Conservation (phyloP, 257 asterid species). For the Solanum pimpinellifolium region DNA sequence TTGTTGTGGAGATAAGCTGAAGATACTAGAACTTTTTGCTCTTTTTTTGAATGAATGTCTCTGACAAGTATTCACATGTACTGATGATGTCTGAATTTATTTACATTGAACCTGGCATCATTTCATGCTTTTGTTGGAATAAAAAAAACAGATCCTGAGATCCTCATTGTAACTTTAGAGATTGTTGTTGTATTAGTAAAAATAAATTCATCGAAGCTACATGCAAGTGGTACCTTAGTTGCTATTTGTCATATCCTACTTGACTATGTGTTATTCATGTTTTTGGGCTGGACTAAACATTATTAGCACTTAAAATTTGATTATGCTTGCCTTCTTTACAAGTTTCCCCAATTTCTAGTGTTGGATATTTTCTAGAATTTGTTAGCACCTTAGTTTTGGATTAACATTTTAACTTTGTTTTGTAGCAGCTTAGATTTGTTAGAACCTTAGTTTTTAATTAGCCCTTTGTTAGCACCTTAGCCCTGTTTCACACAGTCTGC, state of each 20-base stretch:
- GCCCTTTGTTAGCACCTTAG: too few species aligned
- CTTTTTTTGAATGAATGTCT: background rate
- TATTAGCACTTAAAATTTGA: too few species aligned
- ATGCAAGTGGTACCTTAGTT: slow-evolving; percentile 84
- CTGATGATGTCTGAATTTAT: background rate
- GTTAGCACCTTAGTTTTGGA: too few species aligned
- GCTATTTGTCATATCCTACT: slow-evolving; percentile 68
- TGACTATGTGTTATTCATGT: too few species aligned
- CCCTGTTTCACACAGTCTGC: too few species aligned
- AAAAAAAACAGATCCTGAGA: slow-evolving; percentile 66
- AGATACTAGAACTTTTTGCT: background rate
- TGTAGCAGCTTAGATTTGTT: too few species aligned
- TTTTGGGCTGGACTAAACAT: too few species aligned
- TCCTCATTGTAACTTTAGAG: slow-evolving; percentile 67
- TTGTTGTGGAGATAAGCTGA: slow-evolving; percentile 48
- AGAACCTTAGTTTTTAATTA: too few species aligned
- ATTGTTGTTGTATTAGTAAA: slow-evolving; percentile 66
- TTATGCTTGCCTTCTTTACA: too few species aligned
- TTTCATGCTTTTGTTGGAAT: slow-evolving; percentile 88
- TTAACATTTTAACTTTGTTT: too few species aligned
- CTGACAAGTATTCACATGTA: background rate
- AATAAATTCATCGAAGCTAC: slow-evolving; percentile 81
- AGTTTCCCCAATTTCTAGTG: too few species aligned
- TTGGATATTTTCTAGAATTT: too few species aligned
- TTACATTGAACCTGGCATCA: slow-evolving; percentile 41